These are phyloP conservation scores for Sporisorium iseilematis-ciliati DNA, from an alignment of 1,284 basidiomycete genomes.

Conservation along the genomic window DNA sequence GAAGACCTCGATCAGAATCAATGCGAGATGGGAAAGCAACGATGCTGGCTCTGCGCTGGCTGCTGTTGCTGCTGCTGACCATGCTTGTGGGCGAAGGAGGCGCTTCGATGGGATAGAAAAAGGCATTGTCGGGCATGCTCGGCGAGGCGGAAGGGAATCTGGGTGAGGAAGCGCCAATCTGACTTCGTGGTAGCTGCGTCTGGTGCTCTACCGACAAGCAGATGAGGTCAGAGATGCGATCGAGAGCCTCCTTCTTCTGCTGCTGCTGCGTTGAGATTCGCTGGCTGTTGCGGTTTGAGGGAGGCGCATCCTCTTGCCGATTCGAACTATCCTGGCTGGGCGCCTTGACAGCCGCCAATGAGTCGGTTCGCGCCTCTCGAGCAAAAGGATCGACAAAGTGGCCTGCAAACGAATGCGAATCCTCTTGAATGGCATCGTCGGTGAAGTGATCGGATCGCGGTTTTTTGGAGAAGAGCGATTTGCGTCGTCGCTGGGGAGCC, in stretches of 20 bases:
- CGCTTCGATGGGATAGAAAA: conserved; percentile 28
- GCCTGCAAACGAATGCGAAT: background rate
- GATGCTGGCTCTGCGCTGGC: conserved; percentile 10
- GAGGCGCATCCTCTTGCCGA: background rate
- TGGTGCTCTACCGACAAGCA: conserved; percentile 32
- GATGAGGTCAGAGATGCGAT: conserved; percentile 35
- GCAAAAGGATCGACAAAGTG: conserved; percentile 32
- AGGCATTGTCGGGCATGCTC: conserved; percentile 15
- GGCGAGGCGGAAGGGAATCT: conserved; percentile 18
- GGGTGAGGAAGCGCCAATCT: conserved; percentile 17
- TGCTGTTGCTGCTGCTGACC: conserved; percentile 2
- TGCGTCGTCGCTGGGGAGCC: conserved; percentile 18
- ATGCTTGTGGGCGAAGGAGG: conserved; percentile 21
- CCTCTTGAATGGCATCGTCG: background rate
- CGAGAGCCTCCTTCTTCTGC: conserved; percentile 31
- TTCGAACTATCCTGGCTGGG: background rate
- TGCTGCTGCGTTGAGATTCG: conserved; percentile 22
- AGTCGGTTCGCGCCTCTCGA: background rate
- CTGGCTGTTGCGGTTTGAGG: conserved; percentile 2
- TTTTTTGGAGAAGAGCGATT: conserved; percentile 42
- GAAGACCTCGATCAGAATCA: background rate
- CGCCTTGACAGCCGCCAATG: background rate
- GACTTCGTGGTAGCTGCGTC: conserved; percentile 7
- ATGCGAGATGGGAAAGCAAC: conserved; percentile 12
- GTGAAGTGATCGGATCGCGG: conserved; percentile 8